Evolutionary conservation across 192 early-diverging fungal genomes (phyloP).

Genomic region (Chytriomyces confervae): DNA sequence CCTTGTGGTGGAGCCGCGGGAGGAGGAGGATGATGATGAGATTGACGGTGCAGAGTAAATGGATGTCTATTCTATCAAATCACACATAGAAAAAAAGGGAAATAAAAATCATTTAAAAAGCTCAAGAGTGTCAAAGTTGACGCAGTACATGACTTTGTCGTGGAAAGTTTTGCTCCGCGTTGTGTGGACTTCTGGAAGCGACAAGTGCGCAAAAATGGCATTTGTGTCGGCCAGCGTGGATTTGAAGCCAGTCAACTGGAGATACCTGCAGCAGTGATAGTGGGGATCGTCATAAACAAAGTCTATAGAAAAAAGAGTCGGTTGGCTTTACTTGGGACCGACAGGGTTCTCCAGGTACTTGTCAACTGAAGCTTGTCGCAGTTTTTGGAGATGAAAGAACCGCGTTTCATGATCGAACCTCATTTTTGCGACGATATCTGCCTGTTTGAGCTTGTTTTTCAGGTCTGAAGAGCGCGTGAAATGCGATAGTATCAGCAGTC

Average conservation of each 20-base stretch:
- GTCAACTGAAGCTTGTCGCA: conserved; percentile 22
- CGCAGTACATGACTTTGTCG: conserved; percentile 13
- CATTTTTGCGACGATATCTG: conserved; percentile 28
- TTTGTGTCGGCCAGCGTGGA: background rate
- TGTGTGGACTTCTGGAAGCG: conserved; percentile 31
- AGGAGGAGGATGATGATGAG: conserved; percentile 49
- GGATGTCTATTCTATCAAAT: background rate
- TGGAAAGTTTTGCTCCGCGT: conserved; percentile 28
- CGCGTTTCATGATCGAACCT: conserved; percentile 8
- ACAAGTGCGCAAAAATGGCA: conserved; percentile 16
- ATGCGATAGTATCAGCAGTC: background rate
- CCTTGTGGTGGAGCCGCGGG: conserved; percentile 53
- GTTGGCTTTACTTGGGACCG: conserved; percentile 5
- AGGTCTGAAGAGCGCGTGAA: background rate
- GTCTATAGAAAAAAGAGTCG: background rate
- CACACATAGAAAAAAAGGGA: background rate
- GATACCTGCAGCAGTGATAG: conserved; percentile 3
- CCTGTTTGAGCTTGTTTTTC: conserved; percentile 36
- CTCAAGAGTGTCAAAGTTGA: conserved; percentile 21
- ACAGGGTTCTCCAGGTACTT: conserved; percentile 25
- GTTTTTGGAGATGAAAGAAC: background rate
- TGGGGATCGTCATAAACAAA: background rate
- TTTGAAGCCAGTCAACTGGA: conserved; percentile 24
- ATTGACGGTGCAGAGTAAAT: conserved; percentile 1
- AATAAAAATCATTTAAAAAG: conserved; percentile 1